Conservation (phyloP, 805 yeast genomes). For the Kregervanrija pseudodelftensis region DNA sequence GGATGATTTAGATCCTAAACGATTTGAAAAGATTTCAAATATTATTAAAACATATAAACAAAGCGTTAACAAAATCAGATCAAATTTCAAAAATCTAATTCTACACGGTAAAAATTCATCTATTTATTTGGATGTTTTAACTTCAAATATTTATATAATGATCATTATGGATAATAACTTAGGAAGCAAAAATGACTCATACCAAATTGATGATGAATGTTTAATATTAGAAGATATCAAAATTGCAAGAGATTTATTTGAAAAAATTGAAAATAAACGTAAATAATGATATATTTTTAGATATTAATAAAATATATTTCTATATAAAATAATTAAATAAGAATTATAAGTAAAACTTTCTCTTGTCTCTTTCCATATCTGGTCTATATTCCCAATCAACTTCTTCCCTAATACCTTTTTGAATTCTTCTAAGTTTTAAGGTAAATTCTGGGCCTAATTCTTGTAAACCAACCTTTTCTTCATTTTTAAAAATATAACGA, state of each 20-base stretch:
- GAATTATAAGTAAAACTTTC: slow-evolving; percentile 73
- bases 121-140: slow-evolving; percentile 29
- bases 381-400: slow-evolving; percentile 95
- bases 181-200: slow-evolving; percentile 7
- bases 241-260: slow-evolving; percentile 28
- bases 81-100: slow-evolving; percentile 73
- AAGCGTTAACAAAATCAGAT: slow-evolving; percentile 77
- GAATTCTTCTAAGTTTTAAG: slow-evolving; percentile 76
- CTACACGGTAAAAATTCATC: slow-evolving; percentile 45
- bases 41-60: slow-evolving; percentile 93
- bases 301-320: background rate
- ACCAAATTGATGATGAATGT: slow-evolving; percentile 27
- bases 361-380: slow-evolving; percentile 94
- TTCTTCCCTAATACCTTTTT: slow-evolving; percentile 86
- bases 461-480: slow-evolving; percentile 89
- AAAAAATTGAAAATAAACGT: slow-evolving; percentile 20
- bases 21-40: slow-evolving; percentile 90
- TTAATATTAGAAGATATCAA: slow-evolving; percentile 29
- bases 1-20: slow-evolving; percentile 64
- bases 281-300: background rate
- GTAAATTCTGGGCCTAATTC: slow-evolving; percentile 98
- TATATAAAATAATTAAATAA: background rate
- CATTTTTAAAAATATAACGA: slow-evolving; percentile 81
- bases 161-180: slow-evolving; percentile 26
- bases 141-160: slow-evolving; percentile 32